These are phyloP conservation scores for Ascocoryne sarcoides DNA, from an alignment of 2,329 filamentous ascomycete genomes.

Conservation along the genomic window DNA sequence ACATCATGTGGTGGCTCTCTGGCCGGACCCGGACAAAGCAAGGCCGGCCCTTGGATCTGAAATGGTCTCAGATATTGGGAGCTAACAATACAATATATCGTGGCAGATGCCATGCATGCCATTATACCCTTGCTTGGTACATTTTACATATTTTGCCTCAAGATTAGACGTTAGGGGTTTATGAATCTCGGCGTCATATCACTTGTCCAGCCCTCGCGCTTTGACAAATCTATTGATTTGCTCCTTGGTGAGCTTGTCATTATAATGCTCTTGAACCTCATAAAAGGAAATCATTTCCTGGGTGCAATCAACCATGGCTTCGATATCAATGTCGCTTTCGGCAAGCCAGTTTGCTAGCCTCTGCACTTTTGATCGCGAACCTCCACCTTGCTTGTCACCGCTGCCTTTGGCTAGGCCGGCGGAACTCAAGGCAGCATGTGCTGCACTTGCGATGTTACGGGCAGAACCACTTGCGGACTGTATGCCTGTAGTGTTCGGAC, in stretches of 20 bases:
- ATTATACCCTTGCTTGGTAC: no score
- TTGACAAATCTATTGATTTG: constrained; percentile 31
- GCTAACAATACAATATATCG: no score
- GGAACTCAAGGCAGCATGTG: constrained; percentile 26
- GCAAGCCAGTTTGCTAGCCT: constrained; percentile 59
- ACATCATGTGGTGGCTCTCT: no score
- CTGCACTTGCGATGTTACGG: constrained; percentile 26
- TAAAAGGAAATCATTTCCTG: constrained; percentile 68
- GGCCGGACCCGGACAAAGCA: no score
- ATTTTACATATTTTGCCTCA: no score
- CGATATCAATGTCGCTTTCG: constrained; percentile 60
- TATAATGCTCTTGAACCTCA: constrained; percentile 37
- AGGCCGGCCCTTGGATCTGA: no score
- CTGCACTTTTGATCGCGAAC: constrained; percentile 31
- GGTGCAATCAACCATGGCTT: constrained; percentile 59
- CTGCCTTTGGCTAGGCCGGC: constrained; percentile 18
- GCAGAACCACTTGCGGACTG: constrained; percentile 34
- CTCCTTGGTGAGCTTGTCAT: constrained; percentile 30
- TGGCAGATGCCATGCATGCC: no score
- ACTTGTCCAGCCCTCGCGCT: constrained; percentile 29
- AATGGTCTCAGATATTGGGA: no score
- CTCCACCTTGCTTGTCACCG: constrained; percentile 16
- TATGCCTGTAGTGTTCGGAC: constrained; percentile 42
- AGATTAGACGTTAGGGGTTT: no score
- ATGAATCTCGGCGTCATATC: no score